A percentile compares a stretch with the other conserved stretches of the same genome.
These are phyloP conservation scores for Hygrophorus pudorinus DNA, from an alignment of 768 basidiomycete genomes.

Conservation along the genomic window DNA sequence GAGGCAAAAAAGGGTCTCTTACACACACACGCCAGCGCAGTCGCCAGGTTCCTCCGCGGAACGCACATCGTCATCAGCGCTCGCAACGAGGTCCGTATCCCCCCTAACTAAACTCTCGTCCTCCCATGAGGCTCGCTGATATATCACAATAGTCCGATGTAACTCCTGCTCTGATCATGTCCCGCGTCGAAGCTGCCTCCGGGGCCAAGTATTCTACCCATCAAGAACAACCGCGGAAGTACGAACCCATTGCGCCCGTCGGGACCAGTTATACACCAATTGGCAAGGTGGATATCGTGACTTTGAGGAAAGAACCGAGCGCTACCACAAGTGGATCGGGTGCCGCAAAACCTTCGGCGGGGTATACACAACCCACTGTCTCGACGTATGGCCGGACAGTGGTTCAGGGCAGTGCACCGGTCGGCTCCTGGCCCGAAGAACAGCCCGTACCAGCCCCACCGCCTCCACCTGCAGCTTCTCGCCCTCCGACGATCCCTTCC, in stretches of 20 bases:
- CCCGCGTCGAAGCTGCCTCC: conserved; percentile 77
- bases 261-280: conserved; percentile 70
- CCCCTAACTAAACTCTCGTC: neutral
- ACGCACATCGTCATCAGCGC: conserved; percentile 82
- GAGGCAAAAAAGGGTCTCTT: conserved; percentile 88
- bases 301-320: conserved; percentile 31
- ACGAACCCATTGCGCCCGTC: conserved; percentile 75
- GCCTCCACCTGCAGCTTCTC: conserved; percentile 32
- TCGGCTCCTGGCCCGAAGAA: conserved; percentile 55
- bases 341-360: conserved; percentile 29
- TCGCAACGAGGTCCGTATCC: conserved; percentile 61
- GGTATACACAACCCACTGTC: conserved; percentile 12
- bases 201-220: conserved; percentile 87
- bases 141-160: conserved; percentile 58
- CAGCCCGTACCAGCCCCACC: conserved; percentile 23
- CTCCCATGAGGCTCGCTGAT: neutral
- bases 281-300: conserved; percentile 61
- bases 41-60: conserved; percentile 72
- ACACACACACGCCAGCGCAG: conserved; percentile 75
- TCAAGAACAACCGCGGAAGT: conserved; percentile 61
- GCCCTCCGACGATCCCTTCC: conserved; percentile 37
- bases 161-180: conserved; percentile 68
- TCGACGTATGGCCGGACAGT: conserved; percentile 12
- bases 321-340: conserved; percentile 17
- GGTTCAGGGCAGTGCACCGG: conserved; percentile 30